Evolutionary conservation across 23 red algal species (phyloP).

Genomic region (Cyanidiococcus yangmingshanensis): DNA sequence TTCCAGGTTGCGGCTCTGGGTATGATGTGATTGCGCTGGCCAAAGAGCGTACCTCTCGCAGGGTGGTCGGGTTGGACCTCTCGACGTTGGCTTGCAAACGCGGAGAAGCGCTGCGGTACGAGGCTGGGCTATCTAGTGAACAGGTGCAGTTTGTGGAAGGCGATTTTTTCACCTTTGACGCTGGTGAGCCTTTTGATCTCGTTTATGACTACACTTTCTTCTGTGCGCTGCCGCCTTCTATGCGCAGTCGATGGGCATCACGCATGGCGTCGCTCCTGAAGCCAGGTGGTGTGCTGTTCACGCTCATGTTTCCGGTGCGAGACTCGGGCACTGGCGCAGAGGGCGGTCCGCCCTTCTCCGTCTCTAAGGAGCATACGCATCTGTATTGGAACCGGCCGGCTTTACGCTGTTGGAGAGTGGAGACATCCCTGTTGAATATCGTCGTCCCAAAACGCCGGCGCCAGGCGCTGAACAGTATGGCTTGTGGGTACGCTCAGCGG

Average conservation of each 20-base stretch:
- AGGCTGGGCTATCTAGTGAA: slow-evolving; percentile 20
- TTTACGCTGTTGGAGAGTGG: background rate
- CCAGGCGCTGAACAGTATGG: background rate
- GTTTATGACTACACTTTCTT: slow-evolving; percentile 82
- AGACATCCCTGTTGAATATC: background rate
- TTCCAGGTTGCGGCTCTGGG: slow-evolving; percentile 68
- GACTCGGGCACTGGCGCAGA: slow-evolving; percentile 21
- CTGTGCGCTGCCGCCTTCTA: slow-evolving; percentile 42
- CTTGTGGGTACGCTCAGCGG: background rate
- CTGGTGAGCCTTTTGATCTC: slow-evolving; percentile 21
- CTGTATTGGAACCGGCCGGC: slow-evolving; percentile 32
- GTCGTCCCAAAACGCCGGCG: background rate
- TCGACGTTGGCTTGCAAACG: slow-evolving; percentile 26
- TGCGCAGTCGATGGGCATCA: slow-evolving; percentile 34
- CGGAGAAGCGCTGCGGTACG: slow-evolving; percentile 24
- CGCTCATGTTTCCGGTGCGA: slow-evolving; percentile 47
- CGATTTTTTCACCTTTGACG: slow-evolving; percentile 48
- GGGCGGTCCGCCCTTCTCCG: slow-evolving; percentile 55
- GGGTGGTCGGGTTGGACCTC: slow-evolving; percentile 52
- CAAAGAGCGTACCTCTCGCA: slow-evolving; percentile 6
- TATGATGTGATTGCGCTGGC: slow-evolving; percentile 60
- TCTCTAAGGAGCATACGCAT: slow-evolving; percentile 26
- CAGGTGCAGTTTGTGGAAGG: slow-evolving; percentile 27
- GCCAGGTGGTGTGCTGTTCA: slow-evolving; percentile 39
- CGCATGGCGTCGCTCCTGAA: slow-evolving; percentile 40